Base-by-base conservation (phyloP, 2,329 filamentous ascomycete species). In the Epichloe bromicola region DNA sequence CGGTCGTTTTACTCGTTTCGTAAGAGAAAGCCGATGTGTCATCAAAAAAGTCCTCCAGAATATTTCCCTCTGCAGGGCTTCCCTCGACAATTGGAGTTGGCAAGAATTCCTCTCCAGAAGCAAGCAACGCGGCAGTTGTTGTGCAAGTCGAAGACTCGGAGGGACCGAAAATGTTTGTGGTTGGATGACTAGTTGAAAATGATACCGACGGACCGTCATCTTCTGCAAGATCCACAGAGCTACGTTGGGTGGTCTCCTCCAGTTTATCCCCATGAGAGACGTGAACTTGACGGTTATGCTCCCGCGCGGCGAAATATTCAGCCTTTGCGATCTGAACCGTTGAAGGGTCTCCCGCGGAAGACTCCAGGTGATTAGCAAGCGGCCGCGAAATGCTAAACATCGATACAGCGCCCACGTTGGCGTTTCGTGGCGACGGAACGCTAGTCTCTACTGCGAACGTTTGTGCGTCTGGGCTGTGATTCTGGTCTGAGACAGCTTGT, bases 281-380 rank as follows among this genome's bases (percentile, higher is more conserved):
- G 6, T 38, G 45, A 30, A 34, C 26, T 26, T 23, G 49, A n/a
- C 53, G 46, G 23, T 71, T 72, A 20, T 61, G 56, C 45, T 68
- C 70, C 26, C 70, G 61, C 5, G 70, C 69, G 3, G 58, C 58
- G 48, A 72, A 72, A 48, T 59, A 72, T 20, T 70, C 48, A 37
- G 39, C n/a, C 30, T 50, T 54, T 20, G 26, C 26, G 37, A 30
- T 34, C 11, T 37, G 38, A 17, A 6, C 33, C 11, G 33, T 19
- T 2, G 42, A 19, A 20, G 17, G 12, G n/a, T 37, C 48, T 34
- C 34, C 20, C 7, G 36, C 19, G 1, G 39, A 39, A 17, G 34
- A 12, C 10, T 23, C 26, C 6, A 14, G 12, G 14, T 19, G 17
- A 10, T 36, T 14, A 39, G 26, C 1, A 15, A 12, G 17, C 23